These are phyloP conservation scores for Verticillium klebahnii DNA, from an alignment of 2,329 filamentous ascomycete species.

Conservation along the genomic window DNA sequence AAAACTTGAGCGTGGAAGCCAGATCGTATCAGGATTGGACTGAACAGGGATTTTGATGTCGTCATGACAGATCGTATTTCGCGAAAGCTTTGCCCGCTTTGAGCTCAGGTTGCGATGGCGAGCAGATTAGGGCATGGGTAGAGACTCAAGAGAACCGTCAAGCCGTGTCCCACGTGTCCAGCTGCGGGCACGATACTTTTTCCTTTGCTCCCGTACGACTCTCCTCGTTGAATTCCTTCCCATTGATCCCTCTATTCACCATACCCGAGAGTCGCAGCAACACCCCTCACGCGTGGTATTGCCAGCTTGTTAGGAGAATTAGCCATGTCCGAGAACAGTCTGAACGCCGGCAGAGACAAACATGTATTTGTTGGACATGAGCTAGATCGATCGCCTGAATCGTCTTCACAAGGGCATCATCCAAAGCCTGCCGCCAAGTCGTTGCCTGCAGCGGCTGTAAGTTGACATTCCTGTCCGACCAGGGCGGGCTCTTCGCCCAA, in stretches of 20 bases:
- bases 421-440: background rate
- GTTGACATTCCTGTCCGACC: background rate
- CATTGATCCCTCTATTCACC: too few relatives aligned
- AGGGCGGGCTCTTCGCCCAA: background rate
- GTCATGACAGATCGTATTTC: background rate
- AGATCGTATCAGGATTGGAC: background rate
- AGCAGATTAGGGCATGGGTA: background rate
- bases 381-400: background rate
- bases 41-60: background rate
- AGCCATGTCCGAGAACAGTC: background rate
- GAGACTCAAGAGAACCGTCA: background rate
- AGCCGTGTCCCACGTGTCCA: too few relatives aligned
- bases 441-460: conserved; percentile 7
- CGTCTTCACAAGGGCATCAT: background rate
- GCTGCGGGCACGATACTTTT: too few relatives aligned
- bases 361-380: background rate
- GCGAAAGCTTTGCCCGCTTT: background rate
- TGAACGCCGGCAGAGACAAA: background rate
- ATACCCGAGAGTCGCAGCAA: too few relatives aligned
- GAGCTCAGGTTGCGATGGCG: too few relatives aligned
- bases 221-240: too few relatives aligned
- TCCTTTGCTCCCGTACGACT: too few relatives aligned
- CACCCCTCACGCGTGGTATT: background rate
- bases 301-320: background rate
- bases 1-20: background rate